Conservation (phyloP, 1,284 basidiomycete genomes). For the Rhizopogon parksii region DNA sequence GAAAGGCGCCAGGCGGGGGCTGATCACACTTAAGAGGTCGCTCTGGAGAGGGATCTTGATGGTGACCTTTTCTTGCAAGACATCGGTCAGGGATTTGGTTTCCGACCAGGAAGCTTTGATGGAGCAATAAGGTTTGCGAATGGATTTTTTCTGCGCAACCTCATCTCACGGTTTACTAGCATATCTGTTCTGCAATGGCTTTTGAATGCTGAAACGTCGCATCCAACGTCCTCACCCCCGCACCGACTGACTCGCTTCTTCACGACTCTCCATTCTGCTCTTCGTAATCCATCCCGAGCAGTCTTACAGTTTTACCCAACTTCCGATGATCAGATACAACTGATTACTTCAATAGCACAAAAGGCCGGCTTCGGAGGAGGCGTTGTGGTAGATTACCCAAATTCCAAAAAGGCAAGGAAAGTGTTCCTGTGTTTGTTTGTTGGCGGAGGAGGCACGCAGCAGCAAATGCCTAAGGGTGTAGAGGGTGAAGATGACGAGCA, state of each 20-base stretch:
- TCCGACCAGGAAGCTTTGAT: constrained; percentile 94
- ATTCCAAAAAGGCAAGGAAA: constrained; percentile 90
- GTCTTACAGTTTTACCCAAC: constrained; percentile 96
- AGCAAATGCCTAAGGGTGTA: constrained; percentile 65
- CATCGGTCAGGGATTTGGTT: constrained; percentile 91
- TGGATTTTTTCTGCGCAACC: neutral
- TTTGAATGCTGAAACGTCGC: constrained; percentile 91
- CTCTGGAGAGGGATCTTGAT: constrained; percentile 87
- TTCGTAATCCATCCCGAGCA: constrained; percentile 89
- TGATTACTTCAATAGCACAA: constrained; percentile 92
- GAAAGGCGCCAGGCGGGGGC: neutral
- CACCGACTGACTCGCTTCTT: constrained; percentile 92
- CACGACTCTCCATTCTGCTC: constrained; percentile 88
- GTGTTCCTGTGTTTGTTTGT: constrained; percentile 88
- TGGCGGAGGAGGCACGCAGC: constrained; percentile 64
- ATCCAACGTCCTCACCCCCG: constrained; percentile 87
- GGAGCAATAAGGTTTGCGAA: constrained; percentile 83
- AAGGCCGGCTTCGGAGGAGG: constrained; percentile 96
- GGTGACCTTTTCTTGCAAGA: constrained; percentile 92
- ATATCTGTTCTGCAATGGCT: constrained; percentile 99
- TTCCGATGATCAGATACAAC: constrained; percentile 90
- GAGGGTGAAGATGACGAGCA: constrained; percentile 56
- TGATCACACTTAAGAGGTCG: constrained; percentile 70
- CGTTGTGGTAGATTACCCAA: constrained; percentile 94
- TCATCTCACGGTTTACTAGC: constrained; percentile 35